phyloP scores from a whole-genome alignment of 1,284 basidiomycete species.

The Cryptococcus floricola region DNA sequence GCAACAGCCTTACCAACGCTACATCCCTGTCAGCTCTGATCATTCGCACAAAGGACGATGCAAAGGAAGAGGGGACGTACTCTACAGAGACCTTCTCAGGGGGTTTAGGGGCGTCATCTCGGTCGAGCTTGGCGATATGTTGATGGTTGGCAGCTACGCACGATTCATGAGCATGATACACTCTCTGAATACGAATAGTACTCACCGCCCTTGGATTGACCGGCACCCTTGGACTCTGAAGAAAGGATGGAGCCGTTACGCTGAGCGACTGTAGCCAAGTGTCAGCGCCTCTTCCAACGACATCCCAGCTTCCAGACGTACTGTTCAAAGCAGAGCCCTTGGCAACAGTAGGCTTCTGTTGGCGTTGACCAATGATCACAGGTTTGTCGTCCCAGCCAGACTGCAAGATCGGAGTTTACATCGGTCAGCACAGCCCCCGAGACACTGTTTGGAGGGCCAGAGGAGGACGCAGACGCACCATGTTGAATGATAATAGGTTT shows the following conservation, averaged over 20 bases:
- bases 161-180: not conserved
- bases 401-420: constrained; percentile 12
- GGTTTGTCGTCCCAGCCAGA: constrained; percentile 45
- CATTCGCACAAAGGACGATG: not conserved
- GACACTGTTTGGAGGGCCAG: not conserved
- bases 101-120: constrained; percentile 94
- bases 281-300: too few species aligned
- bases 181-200: not conserved
- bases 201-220: constrained; percentile 34
- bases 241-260: constrained; percentile 51
- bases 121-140: constrained; percentile 86
- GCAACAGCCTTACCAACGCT: constrained; percentile 70
- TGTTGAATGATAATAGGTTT: not conserved
- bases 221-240: constrained; percentile 50
- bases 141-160: constrained; percentile 80
- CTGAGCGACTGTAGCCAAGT: constrained; percentile 34
- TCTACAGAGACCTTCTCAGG: constrained; percentile 68
- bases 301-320: constrained; percentile 14
- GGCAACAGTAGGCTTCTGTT: constrained; percentile 26
- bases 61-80: constrained; percentile 25
- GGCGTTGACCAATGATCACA: constrained; percentile 35
- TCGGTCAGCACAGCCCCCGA: not conserved
- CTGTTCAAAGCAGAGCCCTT: constrained; percentile 41
- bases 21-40: not conserved
- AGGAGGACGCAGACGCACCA: not conserved